Evolutionary conservation across 2,329 filamentous ascomycete species (phyloP).

Genomic region (Pezizomycotina sp.): DNA sequence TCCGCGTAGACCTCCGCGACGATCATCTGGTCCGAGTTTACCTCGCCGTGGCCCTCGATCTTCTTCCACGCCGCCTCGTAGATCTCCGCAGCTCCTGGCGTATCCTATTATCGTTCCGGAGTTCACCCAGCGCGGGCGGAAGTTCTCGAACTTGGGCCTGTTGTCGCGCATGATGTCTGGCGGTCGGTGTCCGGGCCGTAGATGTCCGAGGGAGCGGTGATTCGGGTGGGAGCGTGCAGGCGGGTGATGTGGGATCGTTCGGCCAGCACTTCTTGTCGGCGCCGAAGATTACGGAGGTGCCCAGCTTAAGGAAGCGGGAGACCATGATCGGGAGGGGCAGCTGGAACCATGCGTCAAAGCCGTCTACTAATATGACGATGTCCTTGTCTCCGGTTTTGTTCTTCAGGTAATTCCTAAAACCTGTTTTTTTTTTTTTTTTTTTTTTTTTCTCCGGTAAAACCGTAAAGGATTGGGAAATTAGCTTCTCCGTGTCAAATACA

Average conservation of each 20-base stretch:
- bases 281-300: slow-evolving; percentile 35
- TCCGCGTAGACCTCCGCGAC: slow-evolving; percentile 32
- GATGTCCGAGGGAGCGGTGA: slow-evolving; percentile 27
- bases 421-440: no score
- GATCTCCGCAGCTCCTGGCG: slow-evolving; percentile 27
- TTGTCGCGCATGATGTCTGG: slow-evolving; percentile 26
- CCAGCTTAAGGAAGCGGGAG: slow-evolving; percentile 41
- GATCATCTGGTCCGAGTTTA: slow-evolving; percentile 33
- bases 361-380: slow-evolving; percentile 47
- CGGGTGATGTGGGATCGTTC: slow-evolving; percentile 27
- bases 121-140: slow-evolving; percentile 31
- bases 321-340: slow-evolving; percentile 47
- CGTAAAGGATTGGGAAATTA: no score
- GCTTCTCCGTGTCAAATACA: no score
- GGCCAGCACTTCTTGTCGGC: slow-evolving; percentile 35
- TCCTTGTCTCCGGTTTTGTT: slow-evolving; percentile 30
- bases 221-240: slow-evolving; percentile 31
- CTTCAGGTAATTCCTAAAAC: slow-evolving; percentile 15
- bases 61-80: slow-evolving; percentile 27
- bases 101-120: slow-evolving; percentile 35
- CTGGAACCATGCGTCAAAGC: slow-evolving; percentile 48
- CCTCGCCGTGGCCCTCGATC: slow-evolving; percentile 29
- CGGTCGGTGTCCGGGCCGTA: slow-evolving; percentile 30
- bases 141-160: slow-evolving; percentile 13
- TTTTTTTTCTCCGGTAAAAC: no score